Evolutionary conservation across 148 eudicot genomes (phyloP).

Genomic region (Mesembryanthemum crystallinum): DNA sequence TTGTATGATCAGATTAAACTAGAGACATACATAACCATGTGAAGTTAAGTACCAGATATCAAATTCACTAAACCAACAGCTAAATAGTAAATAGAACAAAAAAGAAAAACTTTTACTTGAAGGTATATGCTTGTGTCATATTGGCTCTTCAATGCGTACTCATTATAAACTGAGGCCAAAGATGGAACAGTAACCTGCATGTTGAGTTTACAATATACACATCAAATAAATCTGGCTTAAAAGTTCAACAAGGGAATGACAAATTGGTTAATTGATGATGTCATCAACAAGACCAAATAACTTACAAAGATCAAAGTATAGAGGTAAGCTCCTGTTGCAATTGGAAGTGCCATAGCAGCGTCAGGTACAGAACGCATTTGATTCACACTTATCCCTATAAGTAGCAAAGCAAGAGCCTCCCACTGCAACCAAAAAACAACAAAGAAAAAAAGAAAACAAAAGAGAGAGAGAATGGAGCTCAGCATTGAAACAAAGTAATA

Average conservation of each 20-base stretch:
- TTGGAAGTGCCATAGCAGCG: conserved; percentile 68
- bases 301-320: conserved; percentile 90
- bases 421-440: too few species aligned
- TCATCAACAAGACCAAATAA: conserved; percentile 17
- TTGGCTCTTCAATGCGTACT: conserved; percentile 95
- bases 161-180: conserved; percentile 86
- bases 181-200: conserved; percentile 82
- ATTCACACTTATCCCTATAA: conserved; percentile 87
- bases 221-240: neutral
- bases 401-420: conserved; percentile 99
- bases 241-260: neutral
- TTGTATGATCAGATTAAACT: too few species aligned
- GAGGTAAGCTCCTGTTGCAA: conserved; percentile 75
- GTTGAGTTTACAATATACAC: neutral
- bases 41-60: neutral
- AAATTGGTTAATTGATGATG: neutral
- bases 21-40: neutral
- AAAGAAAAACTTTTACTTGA: conserved; percentile 45
- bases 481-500: neutral
- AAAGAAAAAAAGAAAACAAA: neutral
- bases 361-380: conserved; percentile 81
- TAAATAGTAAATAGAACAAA: neutral
- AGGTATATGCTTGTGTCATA: conserved; percentile 89
- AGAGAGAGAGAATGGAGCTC: too few species aligned
- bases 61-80: neutral